Evolutionary conservation across 2,329 filamentous ascomycete genomes (phyloP).

Genomic region (Penicillium sp.): DNA sequence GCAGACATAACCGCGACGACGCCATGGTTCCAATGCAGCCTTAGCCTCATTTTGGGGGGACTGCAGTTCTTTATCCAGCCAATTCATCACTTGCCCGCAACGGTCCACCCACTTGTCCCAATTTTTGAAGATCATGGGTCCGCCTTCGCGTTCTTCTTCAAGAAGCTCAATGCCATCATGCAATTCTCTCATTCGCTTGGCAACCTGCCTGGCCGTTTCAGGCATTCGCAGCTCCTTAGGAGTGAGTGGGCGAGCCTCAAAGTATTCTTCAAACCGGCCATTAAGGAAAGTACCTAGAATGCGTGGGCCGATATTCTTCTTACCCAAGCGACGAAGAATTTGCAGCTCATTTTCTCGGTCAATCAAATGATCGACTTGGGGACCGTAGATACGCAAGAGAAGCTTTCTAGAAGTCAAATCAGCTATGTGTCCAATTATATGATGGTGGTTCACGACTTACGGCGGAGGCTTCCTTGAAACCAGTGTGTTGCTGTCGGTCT

Average conservation of each 20-base stretch:
- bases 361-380: conserved; percentile 92
- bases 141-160: conserved; percentile 70
- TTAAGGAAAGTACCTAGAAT: conserved; percentile 90
- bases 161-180: conserved; percentile 91
- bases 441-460: conserved; percentile 39
- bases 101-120: conserved; percentile 89
- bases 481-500: conserved; percentile 39
- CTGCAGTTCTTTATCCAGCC: conserved; percentile 59
- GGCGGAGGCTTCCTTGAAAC: conserved; percentile 52
- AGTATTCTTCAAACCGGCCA: conserved; percentile 92
- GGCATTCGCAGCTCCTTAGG: conserved; percentile 72
- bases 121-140: conserved; percentile 83
- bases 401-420: conserved; percentile 59
- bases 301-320: conserved; percentile 89
- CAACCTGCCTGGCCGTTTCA: conserved; percentile 86
- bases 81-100: conserved; percentile 53
- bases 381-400: conserved; percentile 87
- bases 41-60: conserved; percentile 46
- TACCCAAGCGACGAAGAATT: conserved; percentile 79
- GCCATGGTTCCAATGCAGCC: conserved; percentile 58
- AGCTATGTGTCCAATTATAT: conserved; percentile 4
- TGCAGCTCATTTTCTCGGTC: conserved; percentile 86
- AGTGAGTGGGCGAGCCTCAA: conserved; percentile 79
- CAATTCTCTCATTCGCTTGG: conserved; percentile 94
- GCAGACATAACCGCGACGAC: conserved; percentile 71